These are phyloP conservation scores for Blastomyces gilchristii DNA, from an alignment of 2,329 filamentous ascomycete species.

Conservation along the genomic window DNA sequence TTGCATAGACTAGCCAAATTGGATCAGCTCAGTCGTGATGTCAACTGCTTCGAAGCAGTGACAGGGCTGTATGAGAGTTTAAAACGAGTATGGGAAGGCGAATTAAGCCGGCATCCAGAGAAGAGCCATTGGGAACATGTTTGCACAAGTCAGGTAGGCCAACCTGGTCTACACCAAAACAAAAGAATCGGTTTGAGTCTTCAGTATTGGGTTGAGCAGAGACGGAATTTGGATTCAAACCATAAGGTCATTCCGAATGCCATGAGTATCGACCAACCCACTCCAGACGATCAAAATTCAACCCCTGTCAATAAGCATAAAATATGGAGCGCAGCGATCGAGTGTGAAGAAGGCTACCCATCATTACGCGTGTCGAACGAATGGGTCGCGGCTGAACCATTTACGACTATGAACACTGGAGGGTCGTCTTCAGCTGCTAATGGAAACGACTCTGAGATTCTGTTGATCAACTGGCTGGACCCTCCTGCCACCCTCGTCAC, in stretches of 20 bases:
- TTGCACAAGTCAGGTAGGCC: slow-evolving; percentile 34
- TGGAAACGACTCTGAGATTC: slow-evolving; percentile 18
- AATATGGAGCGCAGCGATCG: slow-evolving; percentile 31
- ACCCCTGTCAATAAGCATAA: slow-evolving; percentile 18
- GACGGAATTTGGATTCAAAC: slow-evolving; percentile 26
- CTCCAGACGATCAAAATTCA: slow-evolving; percentile 16
- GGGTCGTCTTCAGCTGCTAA: slow-evolving; percentile 18
- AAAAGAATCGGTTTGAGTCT: slow-evolving; percentile 32
- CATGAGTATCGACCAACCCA: slow-evolving; percentile 26
- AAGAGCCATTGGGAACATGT: slow-evolving; percentile 29
- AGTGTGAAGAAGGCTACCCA: slow-evolving; percentile 38
- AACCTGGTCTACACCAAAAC: slow-evolving; percentile 32
- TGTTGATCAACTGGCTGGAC: slow-evolving; percentile 32
- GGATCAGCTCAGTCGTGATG: slow-evolving; percentile 35
- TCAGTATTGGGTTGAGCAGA: slow-evolving; percentile 35
- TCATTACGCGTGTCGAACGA: slow-evolving; percentile 36
- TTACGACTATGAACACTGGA: slow-evolving; percentile 23
- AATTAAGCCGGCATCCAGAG: slow-evolving; percentile 26
- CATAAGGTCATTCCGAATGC: slow-evolving; percentile 20
- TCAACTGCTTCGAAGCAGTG: slow-evolving; percentile 39
- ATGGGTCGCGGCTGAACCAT: slow-evolving; percentile 31
- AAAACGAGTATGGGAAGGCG: slow-evolving; percentile 35
- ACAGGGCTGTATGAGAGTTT: slow-evolving; percentile 35
- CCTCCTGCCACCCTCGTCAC: slow-evolving; percentile 29
- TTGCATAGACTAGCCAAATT: slow-evolving; percentile 36